A percentile compares a stretch with the other conserved stretches of the same genome.
These are phyloP conservation scores for Starmerella floricola DNA, from an alignment of 805 yeast species.

Conservation along the genomic window DNA sequence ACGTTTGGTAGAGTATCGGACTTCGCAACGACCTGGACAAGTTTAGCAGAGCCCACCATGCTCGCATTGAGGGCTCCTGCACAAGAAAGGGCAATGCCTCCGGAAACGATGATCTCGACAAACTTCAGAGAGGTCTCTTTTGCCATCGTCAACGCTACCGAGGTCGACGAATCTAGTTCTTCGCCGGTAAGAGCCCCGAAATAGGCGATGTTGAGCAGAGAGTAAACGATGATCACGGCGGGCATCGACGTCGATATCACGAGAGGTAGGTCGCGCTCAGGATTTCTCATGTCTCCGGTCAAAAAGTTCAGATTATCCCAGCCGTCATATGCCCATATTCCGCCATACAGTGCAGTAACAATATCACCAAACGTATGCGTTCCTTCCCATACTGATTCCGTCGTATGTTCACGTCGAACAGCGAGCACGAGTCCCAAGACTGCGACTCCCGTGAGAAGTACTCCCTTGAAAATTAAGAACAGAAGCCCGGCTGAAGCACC, in stretches of 20 bases:
- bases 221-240: conserved; percentile 29
- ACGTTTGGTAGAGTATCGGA: conserved; percentile 28
- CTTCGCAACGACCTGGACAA: conserved; percentile 30
- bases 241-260: conserved; percentile 34
- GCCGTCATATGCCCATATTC: conserved; percentile 36
- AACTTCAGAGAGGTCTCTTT: conserved; percentile 23
- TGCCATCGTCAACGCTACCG: conserved; percentile 31
- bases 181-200: conserved; percentile 67
- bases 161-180: conserved; percentile 30
- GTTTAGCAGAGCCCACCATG: conserved; percentile 29
- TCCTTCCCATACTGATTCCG: conserved; percentile 32
- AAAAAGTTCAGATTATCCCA: conserved; percentile 36
- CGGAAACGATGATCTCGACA: conserved; percentile 26
- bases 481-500: conserved; percentile 29
- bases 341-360: conserved; percentile 33
- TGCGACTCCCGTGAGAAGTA: conserved; percentile 25
- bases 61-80: conserved; percentile 34
- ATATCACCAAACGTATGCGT: conserved; percentile 26
- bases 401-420: conserved; percentile 24
- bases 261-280: conserved; percentile 30
- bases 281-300: conserved; percentile 32
- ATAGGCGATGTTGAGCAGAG: conserved; percentile 31
- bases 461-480: conserved; percentile 28
- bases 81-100: conserved; percentile 31
- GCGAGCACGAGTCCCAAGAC: conserved; percentile 31